Conservation (phyloP, 2,329 filamentous ascomycete genomes). For the Leptoxyphium fumago region DNA sequence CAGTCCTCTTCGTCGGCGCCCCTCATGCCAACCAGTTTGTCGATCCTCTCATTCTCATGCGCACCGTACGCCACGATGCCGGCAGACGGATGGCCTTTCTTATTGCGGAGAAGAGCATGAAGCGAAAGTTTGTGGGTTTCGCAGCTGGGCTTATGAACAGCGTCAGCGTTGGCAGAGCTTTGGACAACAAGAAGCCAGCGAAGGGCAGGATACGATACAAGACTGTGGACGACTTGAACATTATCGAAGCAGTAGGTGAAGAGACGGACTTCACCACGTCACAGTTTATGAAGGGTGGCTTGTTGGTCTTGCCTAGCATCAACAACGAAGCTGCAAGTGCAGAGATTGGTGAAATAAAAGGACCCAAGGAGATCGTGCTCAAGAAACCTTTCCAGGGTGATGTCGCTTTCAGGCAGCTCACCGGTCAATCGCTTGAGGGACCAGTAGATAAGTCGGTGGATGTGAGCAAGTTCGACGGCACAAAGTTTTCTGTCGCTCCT, state of each 20-base stretch:
- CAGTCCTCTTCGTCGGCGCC: conserved; percentile 88
- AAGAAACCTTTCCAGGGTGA: conserved; percentile 77
- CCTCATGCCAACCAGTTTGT: conserved; percentile 98
- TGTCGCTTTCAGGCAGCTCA: conserved; percentile 65
- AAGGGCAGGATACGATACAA: conserved; percentile 65
- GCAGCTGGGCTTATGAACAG: conserved; percentile 72
- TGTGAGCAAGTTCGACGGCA: conserved; percentile 59
- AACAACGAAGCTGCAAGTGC: conserved; percentile 69
- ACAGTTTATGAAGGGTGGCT: conserved; percentile 61
- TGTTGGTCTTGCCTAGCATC: conserved; percentile 72
- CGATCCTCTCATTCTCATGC: conserved; percentile 85
- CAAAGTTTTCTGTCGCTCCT: conserved; percentile 73
- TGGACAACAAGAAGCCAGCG: conserved; percentile 73
- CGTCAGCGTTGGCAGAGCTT: conserved; percentile 81
- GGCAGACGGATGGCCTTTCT: conserved; percentile 81
- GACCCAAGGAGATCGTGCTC: conserved; percentile 65
- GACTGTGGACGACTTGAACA: conserved; percentile 73
- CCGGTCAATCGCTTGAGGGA: conserved; percentile 61
- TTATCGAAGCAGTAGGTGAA: conserved; percentile 62
- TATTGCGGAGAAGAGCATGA: conserved; percentile 90
- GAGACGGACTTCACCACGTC: conserved; percentile 65
- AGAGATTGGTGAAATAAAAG: conserved; percentile 68
- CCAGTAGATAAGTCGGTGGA: conserved; percentile 30
- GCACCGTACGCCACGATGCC: conserved; percentile 73
- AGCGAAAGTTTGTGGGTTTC: conserved; percentile 76